Base-by-base conservation (phyloP, 164 flowering plant genomes). In the Pachysandra terminalis region DNA sequence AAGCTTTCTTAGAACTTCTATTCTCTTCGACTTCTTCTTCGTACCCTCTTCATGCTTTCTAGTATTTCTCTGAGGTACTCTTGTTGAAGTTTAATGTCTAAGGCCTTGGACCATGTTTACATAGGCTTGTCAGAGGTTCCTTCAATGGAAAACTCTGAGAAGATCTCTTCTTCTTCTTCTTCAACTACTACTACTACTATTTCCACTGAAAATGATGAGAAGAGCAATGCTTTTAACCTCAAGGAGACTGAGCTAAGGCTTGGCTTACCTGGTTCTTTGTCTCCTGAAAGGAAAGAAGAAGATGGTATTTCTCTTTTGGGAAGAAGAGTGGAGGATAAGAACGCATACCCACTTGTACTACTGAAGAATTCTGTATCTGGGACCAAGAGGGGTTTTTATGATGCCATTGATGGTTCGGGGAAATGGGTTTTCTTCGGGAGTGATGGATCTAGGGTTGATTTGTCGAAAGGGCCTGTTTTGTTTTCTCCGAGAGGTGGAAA, bases 181-280 rank as follows among this genome's bases (percentile, higher is more conserved):
- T n/a, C n/a, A n/a, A n/a, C n/a, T n/a, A n/a, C n/a, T 19, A 64
- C 75, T 32, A 64, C 74, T 8, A 67, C 73, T 68, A 59, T 56
- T 22, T 53, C 72, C 17, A 56, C 56, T 10, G 69, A 74, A 27
- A 64, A 55, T 14, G 63, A 56, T 28, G 79, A 65, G 41, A 71
- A 69, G 25, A 61, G 35, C 56, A 72, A 56, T 27, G 78, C 70
- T 70, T 65, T 85, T 41, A 82, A 81, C 76, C 69, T 88, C 19
- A 86, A 83, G 61, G 89, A 89, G 61, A 93, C 98, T 6, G 96
- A 93, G 80, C 81, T 93, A 51, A 86, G 96, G 74, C 93, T 93
- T 65, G 98, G 98, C 1, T 74, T 87, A 59, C 98, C 98, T 22
- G 98, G 98, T 21, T 89, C 96, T 19, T 80, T 79, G 65, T 89